Conservation (phyloP, 139 green algal species). For the Bryopsis sp. region DNA sequence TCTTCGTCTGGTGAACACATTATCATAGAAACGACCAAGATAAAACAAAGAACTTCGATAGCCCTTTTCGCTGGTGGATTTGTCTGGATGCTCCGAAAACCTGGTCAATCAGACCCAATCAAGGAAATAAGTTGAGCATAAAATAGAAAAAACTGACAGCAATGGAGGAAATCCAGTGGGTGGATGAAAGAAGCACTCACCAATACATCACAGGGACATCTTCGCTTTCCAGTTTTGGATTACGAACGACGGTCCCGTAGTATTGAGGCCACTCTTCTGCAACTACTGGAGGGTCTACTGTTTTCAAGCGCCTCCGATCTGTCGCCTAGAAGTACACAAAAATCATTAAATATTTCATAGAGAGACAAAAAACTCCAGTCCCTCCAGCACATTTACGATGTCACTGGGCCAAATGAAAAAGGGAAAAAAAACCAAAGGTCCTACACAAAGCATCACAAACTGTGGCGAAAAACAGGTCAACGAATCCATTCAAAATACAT, state of each 20-base stretch:
- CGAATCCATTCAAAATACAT: too few species aligned
- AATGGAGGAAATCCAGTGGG: too few species aligned
- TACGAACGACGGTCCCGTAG: conserved; percentile 7
- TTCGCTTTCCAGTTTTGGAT: neutral
- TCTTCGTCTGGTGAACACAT: conserved; percentile 31
- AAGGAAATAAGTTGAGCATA: neutral
- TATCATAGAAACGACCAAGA: conserved; percentile 56
- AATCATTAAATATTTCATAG: too few species aligned
- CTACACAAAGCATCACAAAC: too few species aligned
- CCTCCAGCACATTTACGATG: too few species aligned
- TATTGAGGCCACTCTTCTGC: neutral
- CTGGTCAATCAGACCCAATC: neutral
- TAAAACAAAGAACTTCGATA: conserved; percentile 31
- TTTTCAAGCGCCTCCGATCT: too few species aligned
- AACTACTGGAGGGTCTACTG: neutral
- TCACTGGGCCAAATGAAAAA: too few species aligned
- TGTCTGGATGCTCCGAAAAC: conserved; percentile 23
- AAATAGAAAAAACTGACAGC: too few species aligned
- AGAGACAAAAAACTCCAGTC: too few species aligned
- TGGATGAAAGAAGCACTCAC: neutral
- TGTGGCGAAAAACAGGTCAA: too few species aligned
- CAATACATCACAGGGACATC: conserved; percentile 10
- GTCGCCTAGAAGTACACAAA: too few species aligned
- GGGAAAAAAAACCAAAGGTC: too few species aligned
- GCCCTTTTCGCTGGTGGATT: conserved; percentile 22